Evolutionary conservation across 2,329 filamentous ascomycete genomes (phyloP), one percentile per base, ranked within the genome.

Genomic region (Fusarium temperatum): DNA sequence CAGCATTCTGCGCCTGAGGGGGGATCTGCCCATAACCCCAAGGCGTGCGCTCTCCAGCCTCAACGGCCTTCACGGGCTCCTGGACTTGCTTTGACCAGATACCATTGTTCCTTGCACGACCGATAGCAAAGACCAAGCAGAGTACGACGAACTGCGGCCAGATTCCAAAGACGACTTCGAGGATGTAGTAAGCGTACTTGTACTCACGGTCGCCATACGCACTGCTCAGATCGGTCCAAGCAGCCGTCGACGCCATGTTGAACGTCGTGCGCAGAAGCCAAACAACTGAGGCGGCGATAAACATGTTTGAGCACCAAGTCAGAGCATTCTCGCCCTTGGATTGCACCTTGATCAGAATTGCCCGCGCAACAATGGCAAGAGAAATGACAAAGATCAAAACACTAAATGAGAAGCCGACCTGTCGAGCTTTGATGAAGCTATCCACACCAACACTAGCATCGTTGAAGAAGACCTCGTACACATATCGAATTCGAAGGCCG

Each of bases 101-200:
- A 0, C 80, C 80, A 12, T 75, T 75, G 10, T 54, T 36, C 26
- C 75, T 80, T 14, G 73, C 76, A 7, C 51, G 57, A 2, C 79
- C 81, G 6, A 83, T 63, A 13, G 66, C 64, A 42, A 80, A 81
- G 3, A 81, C 62, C 18, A 82, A 38, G 18, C 63, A 56, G 12
- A 81, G 70, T 7, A 79, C 59, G 13, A 75, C 57, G 35, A 83
- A 78, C 6, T 70, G 62, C 1, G 78, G 73, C 76, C 77, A 80
- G 4, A 67, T 58, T 11, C 50, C 54, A 13, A 82, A 69, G 45
- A 82, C 8, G 24, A 76, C 60, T 3, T 77, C 63, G 26, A 81
- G 42, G 6, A 81, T 68, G 32, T 68, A 47, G 22, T 72, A 69
- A 38, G 70, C 74, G 5, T 28, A 36, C 8, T 66, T n/a, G 12